A percentile compares a stretch with the other conserved stretches of the same genome.
phyloP scores from a whole-genome alignment of 257 asterid species.

The Cinchona pubescens region DNA sequence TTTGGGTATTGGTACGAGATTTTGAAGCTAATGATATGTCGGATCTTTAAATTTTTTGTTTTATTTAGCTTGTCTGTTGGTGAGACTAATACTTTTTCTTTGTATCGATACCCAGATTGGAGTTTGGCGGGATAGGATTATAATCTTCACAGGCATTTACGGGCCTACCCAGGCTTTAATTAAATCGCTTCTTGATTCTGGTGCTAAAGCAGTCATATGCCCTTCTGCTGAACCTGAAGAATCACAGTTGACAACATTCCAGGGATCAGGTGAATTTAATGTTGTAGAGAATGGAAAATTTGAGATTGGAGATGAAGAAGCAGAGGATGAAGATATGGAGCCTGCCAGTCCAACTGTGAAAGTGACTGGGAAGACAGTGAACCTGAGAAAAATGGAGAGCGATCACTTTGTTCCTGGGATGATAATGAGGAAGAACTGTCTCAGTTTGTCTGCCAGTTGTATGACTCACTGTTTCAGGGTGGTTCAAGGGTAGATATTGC shows the following conservation, averaged over 20 bases:
- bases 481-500: constrained; percentile 64
- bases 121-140: constrained; percentile 93
- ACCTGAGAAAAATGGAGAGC: constrained; percentile 58
- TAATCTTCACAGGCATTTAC: constrained; percentile 76
- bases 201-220: constrained; percentile 93
- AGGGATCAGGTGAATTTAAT: constrained; percentile 73
- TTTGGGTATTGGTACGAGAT: background rate
- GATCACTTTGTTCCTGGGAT: constrained; percentile 55
- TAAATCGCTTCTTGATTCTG: constrained; percentile 88
- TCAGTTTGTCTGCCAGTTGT: constrained; percentile 64
- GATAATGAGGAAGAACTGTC: constrained; percentile 87
- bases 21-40: background rate
- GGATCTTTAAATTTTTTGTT: background rate
- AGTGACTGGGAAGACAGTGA: constrained; percentile 98
- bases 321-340: constrained; percentile 45
- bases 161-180: constrained; percentile 76
- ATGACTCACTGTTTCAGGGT: constrained; percentile 72
- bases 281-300: constrained; percentile 70
- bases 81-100: constrained; percentile 13
- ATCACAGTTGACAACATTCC: constrained; percentile 58
- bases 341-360: constrained; percentile 62
- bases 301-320: constrained; percentile 92
- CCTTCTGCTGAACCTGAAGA: constrained; percentile 91
- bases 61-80: background rate
- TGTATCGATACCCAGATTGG: constrained; percentile 55